Evolutionary conservation across 2,329 filamentous ascomycete species (phyloP).

Genomic region (Colletotrichum sidae): DNA sequence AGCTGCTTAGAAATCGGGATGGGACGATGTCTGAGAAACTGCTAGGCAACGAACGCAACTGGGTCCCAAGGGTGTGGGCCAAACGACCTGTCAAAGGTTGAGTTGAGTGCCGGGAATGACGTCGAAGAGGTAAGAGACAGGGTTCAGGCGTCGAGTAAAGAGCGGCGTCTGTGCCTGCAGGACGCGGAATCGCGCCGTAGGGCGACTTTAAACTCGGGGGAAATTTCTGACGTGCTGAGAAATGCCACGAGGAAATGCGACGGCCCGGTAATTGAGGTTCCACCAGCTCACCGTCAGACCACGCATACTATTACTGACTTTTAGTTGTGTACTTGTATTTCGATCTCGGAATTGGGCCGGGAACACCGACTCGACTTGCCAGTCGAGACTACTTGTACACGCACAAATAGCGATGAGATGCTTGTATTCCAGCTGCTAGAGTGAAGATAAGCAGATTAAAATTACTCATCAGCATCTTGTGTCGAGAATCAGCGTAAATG

Average conservation of each 20-base stretch:
- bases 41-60: constrained; percentile 24
- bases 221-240: constrained; percentile 33
- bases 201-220: constrained; percentile 22
- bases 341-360: constrained; percentile 23
- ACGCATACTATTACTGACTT: neutral
- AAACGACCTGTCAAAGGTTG: neutral
- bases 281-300: neutral
- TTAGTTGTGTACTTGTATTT: neutral
- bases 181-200: neutral
- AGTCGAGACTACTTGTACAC: neutral
- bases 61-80: constrained; percentile 17
- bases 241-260: constrained; percentile 30
- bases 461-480: too few relatives aligned
- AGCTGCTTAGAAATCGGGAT: constrained; percentile 34
- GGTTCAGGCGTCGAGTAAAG: neutral
- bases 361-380: neutral
- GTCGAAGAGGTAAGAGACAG: constrained; percentile 5
- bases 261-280: constrained; percentile 9
- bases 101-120: constrained; percentile 6
- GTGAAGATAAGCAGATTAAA: too few relatives aligned
- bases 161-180: neutral
- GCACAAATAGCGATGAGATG: too few relatives aligned
- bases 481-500: too few relatives aligned
- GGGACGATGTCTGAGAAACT: constrained; percentile 27
- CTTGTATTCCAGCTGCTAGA: too few relatives aligned